These are phyloP conservation scores for Fonsecaea nubica DNA, from an alignment of 2,329 filamentous ascomycete species.

Conservation along the genomic window DNA sequence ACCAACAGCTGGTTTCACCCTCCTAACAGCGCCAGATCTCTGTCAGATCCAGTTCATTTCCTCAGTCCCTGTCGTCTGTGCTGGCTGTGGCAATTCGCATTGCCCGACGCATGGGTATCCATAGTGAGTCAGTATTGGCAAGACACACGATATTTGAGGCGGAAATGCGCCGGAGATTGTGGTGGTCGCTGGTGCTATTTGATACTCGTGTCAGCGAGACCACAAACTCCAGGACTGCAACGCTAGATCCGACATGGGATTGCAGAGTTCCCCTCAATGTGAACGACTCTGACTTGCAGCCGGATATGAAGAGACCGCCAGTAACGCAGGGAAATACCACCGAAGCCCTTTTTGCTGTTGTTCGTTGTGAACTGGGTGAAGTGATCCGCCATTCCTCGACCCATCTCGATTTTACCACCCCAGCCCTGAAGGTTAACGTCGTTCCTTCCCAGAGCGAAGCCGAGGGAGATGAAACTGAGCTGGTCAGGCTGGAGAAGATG, in stretches of 20 bases:
- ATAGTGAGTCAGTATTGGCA: slow-evolving; percentile 53
- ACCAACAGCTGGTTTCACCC: slow-evolving; percentile 52
- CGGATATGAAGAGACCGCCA: slow-evolving; percentile 48
- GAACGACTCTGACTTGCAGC: slow-evolving; percentile 50
- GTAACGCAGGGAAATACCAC: slow-evolving; percentile 39
- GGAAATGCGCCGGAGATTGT: slow-evolving; percentile 48
- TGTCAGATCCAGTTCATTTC: slow-evolving; percentile 60
- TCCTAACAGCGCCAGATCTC: slow-evolving; percentile 56
- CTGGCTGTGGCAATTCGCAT: slow-evolving; percentile 50
- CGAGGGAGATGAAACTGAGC: slow-evolving; percentile 39
- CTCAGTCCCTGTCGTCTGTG: slow-evolving; percentile 53
- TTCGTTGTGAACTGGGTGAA: slow-evolving; percentile 52
- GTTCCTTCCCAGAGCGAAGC: slow-evolving; percentile 34
- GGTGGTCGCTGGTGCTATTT: slow-evolving; percentile 54
- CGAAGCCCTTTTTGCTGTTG: slow-evolving; percentile 58
- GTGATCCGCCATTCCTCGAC: slow-evolving; percentile 49
- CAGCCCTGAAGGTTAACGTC: slow-evolving; percentile 46
- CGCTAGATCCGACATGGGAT: slow-evolving; percentile 47
- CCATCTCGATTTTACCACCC: slow-evolving; percentile 57
- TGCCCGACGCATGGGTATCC: slow-evolving; percentile 44
- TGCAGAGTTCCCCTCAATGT: slow-evolving; percentile 51
- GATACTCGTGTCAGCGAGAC: slow-evolving; percentile 45
- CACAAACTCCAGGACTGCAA: slow-evolving; percentile 36
- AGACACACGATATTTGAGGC: slow-evolving; percentile 58
- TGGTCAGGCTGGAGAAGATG: slow-evolving; percentile 48